Conservation (phyloP, 495 filamentous ascomycete genomes). For the Penicillium salamii region DNA sequence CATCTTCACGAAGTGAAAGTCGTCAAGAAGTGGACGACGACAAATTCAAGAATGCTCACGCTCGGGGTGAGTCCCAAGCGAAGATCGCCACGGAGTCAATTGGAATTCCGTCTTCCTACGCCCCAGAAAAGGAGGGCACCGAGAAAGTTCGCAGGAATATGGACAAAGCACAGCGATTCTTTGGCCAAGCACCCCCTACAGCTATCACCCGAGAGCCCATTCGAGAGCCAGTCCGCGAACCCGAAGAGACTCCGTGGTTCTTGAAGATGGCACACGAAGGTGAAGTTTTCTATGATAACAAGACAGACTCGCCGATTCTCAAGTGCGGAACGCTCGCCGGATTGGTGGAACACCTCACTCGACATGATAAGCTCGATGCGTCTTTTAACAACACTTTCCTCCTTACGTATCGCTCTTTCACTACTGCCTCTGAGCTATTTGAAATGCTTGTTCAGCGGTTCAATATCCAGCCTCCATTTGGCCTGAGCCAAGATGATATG, state of each 20-base stretch:
- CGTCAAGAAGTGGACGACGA: conserved; percentile 35
- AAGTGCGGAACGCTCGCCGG: conserved; percentile 87
- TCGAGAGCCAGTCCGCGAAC: conserved; percentile 45
- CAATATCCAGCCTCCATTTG: conserved; percentile 87
- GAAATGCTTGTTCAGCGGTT: conserved; percentile 89
- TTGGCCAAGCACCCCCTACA: conserved; percentile 74
- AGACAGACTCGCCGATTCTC: conserved; percentile 65
- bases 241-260: conserved; percentile 79
- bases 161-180: conserved; percentile 83
- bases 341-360: conserved; percentile 92
- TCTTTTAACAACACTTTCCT: conserved; percentile 97
- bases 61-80: conserved; percentile 34
- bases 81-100: conserved; percentile 37
- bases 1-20: conserved; percentile 32
- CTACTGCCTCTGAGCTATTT: conserved; percentile 83
- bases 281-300: conserved; percentile 85
- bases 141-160: conserved; percentile 65
- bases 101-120: conserved; percentile 65
- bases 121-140: conserved; percentile 48
- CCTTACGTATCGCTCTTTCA: conserved; percentile 94
- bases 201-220: conserved; percentile 46
- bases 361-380: conserved; percentile 94
- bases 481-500: conserved; percentile 69
- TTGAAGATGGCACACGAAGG: conserved; percentile 85
- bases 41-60: conserved; percentile 23